Evolutionary conservation across 148 eudicot species (phyloP).

Genomic region (Drosera capensis): DNA sequence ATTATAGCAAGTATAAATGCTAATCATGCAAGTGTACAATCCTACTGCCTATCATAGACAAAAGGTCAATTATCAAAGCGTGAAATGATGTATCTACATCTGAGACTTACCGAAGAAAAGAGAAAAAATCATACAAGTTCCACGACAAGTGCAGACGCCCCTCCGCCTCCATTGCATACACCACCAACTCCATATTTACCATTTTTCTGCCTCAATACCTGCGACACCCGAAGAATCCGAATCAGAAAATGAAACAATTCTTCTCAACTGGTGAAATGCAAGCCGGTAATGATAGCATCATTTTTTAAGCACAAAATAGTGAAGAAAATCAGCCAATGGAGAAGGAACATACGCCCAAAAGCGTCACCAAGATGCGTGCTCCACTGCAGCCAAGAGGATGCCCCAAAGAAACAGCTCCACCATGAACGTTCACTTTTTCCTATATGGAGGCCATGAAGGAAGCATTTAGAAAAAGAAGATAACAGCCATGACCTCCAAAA

Average conservation of each 20-base stretch:
- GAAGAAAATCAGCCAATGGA: not conserved
- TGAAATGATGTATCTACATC: too few relatives aligned
- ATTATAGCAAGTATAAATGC: too few relatives aligned
- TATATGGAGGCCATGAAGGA: slow-evolving; percentile 12
- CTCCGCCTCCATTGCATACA: slow-evolving; percentile 98
- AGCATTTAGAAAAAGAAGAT: not conserved
- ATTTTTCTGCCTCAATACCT: slow-evolving; percentile 74
- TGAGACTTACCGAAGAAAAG: slow-evolving; percentile 19
- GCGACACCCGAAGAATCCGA: slow-evolving; percentile 3
- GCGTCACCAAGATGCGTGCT: slow-evolving; percentile 89
- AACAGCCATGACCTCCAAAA: not conserved
- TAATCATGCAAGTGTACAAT: too few relatives aligned
- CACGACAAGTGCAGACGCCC: slow-evolving; percentile 86
- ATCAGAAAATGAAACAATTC: not conserved
- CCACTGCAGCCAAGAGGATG: slow-evolving; percentile 99
- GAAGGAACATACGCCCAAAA: slow-evolving; percentile 59
- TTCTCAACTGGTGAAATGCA: not conserved
- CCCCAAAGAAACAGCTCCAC: slow-evolving; percentile 96
- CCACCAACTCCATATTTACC: slow-evolving; percentile 88
- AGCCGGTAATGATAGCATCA: not conserved
- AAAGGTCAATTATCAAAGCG: too few relatives aligned
- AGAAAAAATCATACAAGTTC: slow-evolving; percentile 44
- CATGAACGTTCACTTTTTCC: slow-evolving; percentile 90
- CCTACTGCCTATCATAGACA: too few relatives aligned
- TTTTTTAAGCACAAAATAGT: not conserved